Base-by-base conservation (phyloP, 2,329 filamentous ascomycete genomes). In the Xylaria sp. region DNA sequence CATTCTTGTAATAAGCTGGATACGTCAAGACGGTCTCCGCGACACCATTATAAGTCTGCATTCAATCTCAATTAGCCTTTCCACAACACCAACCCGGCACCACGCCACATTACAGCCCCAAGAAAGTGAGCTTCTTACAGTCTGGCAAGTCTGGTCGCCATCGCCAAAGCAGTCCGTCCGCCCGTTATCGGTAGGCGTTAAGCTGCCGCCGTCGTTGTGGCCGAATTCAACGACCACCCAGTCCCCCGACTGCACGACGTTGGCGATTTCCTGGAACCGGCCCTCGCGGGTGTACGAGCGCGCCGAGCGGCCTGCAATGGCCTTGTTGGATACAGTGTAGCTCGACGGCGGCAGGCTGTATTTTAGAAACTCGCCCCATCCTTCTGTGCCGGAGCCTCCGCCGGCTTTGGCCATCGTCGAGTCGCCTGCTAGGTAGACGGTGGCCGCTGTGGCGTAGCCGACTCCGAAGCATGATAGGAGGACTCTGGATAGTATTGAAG, bases 151-250 rank as follows among this genome's bases (percentile, higher is more conserved):
- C 75, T 90, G 83, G 8, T 76, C 76, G 15, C 87, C 87, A 0
- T 83, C 80, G 2, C 88, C 88, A 1, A 78, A 79, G 68, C 90
- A 92, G 73, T 87, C 89, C 1, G 85, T 87, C 15, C 89, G 85
- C 0, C 87, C 87, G 73, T 91, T 91, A 77, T 92, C 90, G 13
- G 79, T 84, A 1, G 70, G 62, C 20, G 78, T 78, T 1, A 89
- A 80, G 0, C 85, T 85, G 1, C 90, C 89, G 25, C 89, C 90
- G 73, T 92, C 91, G 74, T 93, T 93, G 82, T 92, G 90, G 0
- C 91, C 90, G 74, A 92, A 91, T 74, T 92, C 90, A 63, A 92
- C 91, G 63, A 92, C 82, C 1, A 92, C 89, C 78, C 88, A 90
- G 78, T 92, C 90, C 39, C 88, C 89, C 1, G 82, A 65, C 75